Conservation (phyloP, 2,329 filamentous ascomycete genomes). For the Phaeosphaeria sp. region DNA sequence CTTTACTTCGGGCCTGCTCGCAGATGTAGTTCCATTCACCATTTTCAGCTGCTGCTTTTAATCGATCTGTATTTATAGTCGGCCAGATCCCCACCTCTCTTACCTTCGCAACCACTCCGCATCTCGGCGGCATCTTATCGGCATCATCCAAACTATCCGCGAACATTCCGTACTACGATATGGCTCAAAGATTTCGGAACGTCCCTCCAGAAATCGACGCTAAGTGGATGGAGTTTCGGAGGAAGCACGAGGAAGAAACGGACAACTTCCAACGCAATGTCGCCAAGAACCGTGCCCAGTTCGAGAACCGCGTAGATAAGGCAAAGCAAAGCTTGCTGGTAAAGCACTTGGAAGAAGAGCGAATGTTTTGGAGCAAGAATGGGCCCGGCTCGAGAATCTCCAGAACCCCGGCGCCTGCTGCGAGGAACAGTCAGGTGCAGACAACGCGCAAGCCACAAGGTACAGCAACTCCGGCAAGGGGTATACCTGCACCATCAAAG, state of each 20-base stretch:
- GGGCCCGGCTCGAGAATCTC: background rate
- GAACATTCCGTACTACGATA: background rate
- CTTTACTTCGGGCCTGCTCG: background rate
- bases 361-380: conserved; percentile 10
- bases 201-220: background rate
- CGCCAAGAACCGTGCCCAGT: background rate
- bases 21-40: background rate
- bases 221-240: conserved; percentile 6
- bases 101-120: background rate
- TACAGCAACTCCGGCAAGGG: background rate
- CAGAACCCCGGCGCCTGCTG: background rate
- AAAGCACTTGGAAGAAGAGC: conserved; percentile 12
- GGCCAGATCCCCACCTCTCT: background rate
- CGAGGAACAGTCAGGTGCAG: background rate
- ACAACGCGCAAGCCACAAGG: background rate
- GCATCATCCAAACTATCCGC: background rate
- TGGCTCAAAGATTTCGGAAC: background rate
- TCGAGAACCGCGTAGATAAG: background rate
- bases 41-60: too few relatives aligned
- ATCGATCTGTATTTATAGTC: background rate
- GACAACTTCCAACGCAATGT: background rate
- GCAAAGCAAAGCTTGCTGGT: background rate
- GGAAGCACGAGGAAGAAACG: conserved; percentile 3
- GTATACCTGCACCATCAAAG: background rate
- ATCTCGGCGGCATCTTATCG: background rate